Evolutionary conservation across 257 asterid genomes (phyloP).

Genomic region (Solanum arcanum): DNA sequence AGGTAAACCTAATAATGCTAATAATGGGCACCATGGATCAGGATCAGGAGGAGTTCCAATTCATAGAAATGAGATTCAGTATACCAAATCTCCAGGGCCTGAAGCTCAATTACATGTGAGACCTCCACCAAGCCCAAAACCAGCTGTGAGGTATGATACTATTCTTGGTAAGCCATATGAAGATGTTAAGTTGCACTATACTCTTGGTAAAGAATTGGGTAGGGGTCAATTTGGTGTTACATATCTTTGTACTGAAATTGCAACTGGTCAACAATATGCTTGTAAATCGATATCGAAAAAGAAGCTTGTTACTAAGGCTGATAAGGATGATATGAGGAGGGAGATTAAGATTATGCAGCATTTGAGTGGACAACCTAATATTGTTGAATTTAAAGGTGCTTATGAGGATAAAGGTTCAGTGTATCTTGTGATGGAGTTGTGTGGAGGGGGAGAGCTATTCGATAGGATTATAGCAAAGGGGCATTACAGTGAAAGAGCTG

Average conservation of each 20-base stretch:
- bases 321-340: constrained; percentile 71
- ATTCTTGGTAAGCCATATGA: constrained; percentile 59
- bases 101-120: constrained; percentile 28
- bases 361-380: constrained; percentile 67
- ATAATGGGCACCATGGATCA: constrained; percentile 10
- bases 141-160: constrained; percentile 20
- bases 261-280: constrained; percentile 44
- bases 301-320: constrained; percentile 51
- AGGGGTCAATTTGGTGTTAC: constrained; percentile 82
- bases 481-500: constrained; percentile 65
- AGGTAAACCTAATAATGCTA: constrained; percentile 6
- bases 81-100: constrained; percentile 44
- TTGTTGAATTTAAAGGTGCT: constrained; percentile 72
- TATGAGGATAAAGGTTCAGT: constrained; percentile 62
- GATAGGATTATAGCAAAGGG: constrained; percentile 69
- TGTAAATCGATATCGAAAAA: constrained; percentile 72
- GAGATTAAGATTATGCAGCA: constrained; percentile 86
- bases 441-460: constrained; percentile 80
- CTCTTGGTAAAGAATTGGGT: constrained; percentile 57
- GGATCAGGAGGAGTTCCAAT: constrained; percentile 6
- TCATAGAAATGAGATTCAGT: constrained; percentile 28
- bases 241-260: constrained; percentile 38
- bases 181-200: constrained; percentile 39
- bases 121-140: constrained; percentile 25
- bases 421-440: constrained; percentile 73